Evolutionary conservation across 345 rosid genomes (phyloP).

Genomic region (Corchorus capsularis): DNA sequence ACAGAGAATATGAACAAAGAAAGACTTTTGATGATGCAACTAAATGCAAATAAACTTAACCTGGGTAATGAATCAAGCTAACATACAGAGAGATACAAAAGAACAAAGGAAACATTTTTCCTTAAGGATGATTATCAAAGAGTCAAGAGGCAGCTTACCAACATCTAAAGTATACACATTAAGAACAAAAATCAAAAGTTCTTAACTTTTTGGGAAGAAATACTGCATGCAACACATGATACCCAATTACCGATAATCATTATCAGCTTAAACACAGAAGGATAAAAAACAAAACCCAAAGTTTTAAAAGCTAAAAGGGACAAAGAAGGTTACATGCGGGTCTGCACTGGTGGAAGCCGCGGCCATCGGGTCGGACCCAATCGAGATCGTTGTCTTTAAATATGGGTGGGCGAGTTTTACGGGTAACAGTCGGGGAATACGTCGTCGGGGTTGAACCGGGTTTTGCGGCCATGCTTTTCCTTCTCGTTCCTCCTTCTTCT

Average conservation of each 20-base stretch:
- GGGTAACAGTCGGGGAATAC: conserved; percentile 55
- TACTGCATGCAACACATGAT: conserved; percentile 6
- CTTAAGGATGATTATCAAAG: neutral
- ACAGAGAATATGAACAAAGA: neutral
- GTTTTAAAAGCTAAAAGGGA: neutral
- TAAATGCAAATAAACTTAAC: neutral
- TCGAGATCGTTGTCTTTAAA: conserved; percentile 60
- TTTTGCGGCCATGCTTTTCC: conserved; percentile 52
- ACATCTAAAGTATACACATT: neutral
- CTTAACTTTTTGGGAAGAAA: neutral
- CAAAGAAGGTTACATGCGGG: conserved; percentile 64
- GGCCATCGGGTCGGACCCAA: conserved; percentile 93
- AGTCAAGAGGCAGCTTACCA: neutral
- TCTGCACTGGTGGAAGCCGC: conserved; percentile 85
- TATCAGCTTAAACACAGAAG: neutral
- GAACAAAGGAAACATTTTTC: neutral
- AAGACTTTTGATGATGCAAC: neutral
- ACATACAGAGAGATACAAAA: neutral
- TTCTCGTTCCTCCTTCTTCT: neutral
- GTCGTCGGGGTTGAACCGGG: conserved; percentile 55
- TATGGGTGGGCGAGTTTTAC: conserved; percentile 45
- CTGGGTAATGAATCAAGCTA: neutral
- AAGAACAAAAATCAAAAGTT: neutral
- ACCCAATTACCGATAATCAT: neutral
- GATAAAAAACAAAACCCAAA: neutral